Percentiles rank a stretch among this genome's conserved stretches.
phyloP scores from a whole-genome alignment of 306 rosid genomes.

The Trichosanthes cucumerina region DNA sequence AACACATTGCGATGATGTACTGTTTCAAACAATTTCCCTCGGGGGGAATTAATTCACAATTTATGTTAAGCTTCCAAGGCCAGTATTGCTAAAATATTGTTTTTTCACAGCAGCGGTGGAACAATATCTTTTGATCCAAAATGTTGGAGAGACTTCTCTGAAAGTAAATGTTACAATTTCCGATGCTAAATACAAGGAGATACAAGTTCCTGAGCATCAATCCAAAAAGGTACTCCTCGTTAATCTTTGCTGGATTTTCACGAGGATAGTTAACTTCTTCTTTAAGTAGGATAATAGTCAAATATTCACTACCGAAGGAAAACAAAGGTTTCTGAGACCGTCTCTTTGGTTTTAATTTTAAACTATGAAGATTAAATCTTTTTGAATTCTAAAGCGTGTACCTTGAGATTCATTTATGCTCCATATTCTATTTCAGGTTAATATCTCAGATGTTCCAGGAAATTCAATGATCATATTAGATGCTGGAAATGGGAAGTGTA shows the following conservation, averaged over 20 bases:
- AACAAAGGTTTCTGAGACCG: not conserved
- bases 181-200: not conserved
- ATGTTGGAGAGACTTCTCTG: conserved; percentile 13
- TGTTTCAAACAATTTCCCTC: not conserved
- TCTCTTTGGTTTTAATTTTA: not conserved
- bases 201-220: conserved; percentile 3
- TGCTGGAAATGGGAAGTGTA: conserved; percentile 18
- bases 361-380: not conserved
- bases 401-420: not conserved
- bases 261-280: not conserved
- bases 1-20: not conserved
- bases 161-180: conserved; percentile 16
- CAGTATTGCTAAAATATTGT: not conserved
- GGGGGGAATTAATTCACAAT: not conserved
- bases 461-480: conserved; percentile 10
- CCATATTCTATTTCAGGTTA: conserved; percentile 16
- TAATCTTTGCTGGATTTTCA: not conserved
- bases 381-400: not conserved
- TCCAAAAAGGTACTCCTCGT: conserved; percentile 7
- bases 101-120: conserved; percentile 7
- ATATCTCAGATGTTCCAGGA: conserved; percentile 7
- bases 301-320: not conserved
- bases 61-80: not conserved
- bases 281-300: not conserved
- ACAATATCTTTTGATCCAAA: conserved; percentile 17